Percentiles rank a stretch among this genome's conserved stretches.
These are phyloP conservation scores for Thyridium curvatum DNA, from an alignment of 2,329 filamentous ascomycete species.

Conservation along the genomic window DNA sequence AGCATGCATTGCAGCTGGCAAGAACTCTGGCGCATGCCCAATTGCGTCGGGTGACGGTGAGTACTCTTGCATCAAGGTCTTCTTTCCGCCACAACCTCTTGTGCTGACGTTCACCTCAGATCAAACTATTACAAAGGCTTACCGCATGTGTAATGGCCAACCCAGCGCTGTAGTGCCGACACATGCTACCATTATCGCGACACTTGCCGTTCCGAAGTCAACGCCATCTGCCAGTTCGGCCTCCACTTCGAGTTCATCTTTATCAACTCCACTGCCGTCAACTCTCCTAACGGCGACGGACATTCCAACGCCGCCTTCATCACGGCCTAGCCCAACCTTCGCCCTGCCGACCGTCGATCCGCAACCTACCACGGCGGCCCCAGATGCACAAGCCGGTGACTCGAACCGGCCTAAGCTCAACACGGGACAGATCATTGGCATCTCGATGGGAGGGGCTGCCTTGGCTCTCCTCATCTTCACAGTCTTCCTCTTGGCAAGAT, in stretches of 20 bases:
- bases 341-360: too few relatives aligned
- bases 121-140: slow-evolving; percentile 39
- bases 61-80: too few relatives aligned
- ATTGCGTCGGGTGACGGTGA: slow-evolving; percentile 16
- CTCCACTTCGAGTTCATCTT: too few relatives aligned
- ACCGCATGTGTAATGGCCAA: slow-evolving; percentile 50
- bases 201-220: slow-evolving; percentile 32
- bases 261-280: not conserved
- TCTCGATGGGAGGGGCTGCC: slow-evolving; percentile 47
- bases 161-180: slow-evolving; percentile 47
- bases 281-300: slow-evolving; percentile 6
- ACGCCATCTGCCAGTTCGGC: slow-evolving; percentile 7
- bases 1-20: slow-evolving; percentile 56
- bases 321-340: too few relatives aligned
- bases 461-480: slow-evolving; percentile 40
- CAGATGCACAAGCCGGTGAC: too few relatives aligned
- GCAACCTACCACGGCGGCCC: slow-evolving; percentile 1
- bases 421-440: slow-evolving; percentile 48
- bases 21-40: slow-evolving; percentile 42
- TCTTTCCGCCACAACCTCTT: too few relatives aligned
- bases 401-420: slow-evolving; percentile 14
- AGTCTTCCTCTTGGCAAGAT: slow-evolving; percentile 37
- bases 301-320: slow-evolving; percentile 3
- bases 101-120: slow-evolving; percentile 16
- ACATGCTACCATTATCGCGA: slow-evolving; percentile 52